phyloP scores from a whole-genome alignment of 2,329 filamentous ascomycete genomes.

The Arthrobotrys megalospora region DNA sequence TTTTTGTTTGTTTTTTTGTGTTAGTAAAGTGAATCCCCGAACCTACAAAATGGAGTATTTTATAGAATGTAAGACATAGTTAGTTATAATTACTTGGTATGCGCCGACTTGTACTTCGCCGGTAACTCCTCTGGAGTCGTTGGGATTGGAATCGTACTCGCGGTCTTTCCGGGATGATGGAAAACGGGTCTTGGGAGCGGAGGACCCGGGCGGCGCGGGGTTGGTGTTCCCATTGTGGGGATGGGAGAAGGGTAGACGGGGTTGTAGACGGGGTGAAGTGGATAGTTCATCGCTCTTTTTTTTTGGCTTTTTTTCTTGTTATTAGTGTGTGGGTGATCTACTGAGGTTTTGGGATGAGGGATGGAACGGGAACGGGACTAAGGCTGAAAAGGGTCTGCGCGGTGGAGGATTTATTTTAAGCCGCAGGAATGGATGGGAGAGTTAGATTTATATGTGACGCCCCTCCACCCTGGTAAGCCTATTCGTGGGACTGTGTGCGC shows the following conservation, averaged over 20 bases:
- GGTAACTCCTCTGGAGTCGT: constrained; percentile 61
- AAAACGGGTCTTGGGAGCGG: constrained; percentile 3
- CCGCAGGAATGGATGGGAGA: background rate
- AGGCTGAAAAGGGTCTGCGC: constrained; percentile 1
- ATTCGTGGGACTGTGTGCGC: background rate
- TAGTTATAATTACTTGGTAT: too few relatives aligned
- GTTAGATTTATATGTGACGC: too few relatives aligned
- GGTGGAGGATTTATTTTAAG: constrained; percentile 1
- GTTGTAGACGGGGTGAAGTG: constrained; percentile 18
- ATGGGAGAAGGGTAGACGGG: constrained; percentile 11
- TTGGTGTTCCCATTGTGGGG: constrained; percentile 21
- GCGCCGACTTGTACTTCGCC: constrained; percentile 62
- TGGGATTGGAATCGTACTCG: constrained; percentile 51
- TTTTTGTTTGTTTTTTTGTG: constrained; percentile 15
- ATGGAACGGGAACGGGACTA: background rate
- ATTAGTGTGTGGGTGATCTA: background rate
- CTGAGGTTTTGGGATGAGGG: constrained; percentile 15
- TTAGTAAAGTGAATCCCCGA: constrained; percentile 4
- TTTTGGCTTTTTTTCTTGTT: background rate
- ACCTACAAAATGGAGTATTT: background rate
- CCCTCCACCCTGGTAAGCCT: too few relatives aligned
- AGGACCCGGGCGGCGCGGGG: constrained; percentile 25
- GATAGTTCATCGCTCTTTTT: constrained; percentile 11
- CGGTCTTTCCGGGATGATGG: constrained; percentile 2
- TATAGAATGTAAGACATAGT: background rate